phyloP scores from a whole-genome alignment of 768 basidiomycete species.

The Rubroboletus satanas region DNA sequence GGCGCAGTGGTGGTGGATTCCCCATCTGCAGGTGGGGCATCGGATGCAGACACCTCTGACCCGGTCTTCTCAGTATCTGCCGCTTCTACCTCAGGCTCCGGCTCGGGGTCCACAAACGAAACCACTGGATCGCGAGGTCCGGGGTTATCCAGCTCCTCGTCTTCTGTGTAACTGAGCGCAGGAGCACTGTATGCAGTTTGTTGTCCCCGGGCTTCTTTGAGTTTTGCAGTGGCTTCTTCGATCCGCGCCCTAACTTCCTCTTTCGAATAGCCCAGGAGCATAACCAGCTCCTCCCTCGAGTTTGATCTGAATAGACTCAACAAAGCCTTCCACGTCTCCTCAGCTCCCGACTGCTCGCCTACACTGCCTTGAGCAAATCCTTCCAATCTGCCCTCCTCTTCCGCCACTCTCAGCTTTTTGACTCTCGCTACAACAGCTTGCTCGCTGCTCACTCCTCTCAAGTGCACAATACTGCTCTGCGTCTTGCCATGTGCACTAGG shows the following conservation, averaged over 20 bases:
- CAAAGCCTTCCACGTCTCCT: conserved; percentile 84
- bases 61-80: conserved; percentile 36
- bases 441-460: conserved; percentile 78
- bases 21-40: conserved; percentile 60
- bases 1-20: conserved; percentile 85
- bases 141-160: conserved; percentile 42
- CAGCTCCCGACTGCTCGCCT: conserved; percentile 28
- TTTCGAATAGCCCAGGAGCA: conserved; percentile 89
- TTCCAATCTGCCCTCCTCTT: conserved; percentile 54
- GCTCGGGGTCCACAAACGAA: conserved; percentile 72
- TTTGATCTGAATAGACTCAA: conserved; percentile 83
- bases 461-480: conserved; percentile 78
- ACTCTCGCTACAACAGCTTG: conserved; percentile 70
- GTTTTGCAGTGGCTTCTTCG: conserved; percentile 72
- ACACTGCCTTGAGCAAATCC: conserved; percentile 63
- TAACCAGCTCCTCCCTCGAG: conserved; percentile 86
- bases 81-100: conserved; percentile 28
- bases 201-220: conserved; percentile 45
- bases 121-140: conserved; percentile 71
- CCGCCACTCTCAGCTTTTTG: conserved; percentile 57
- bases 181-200: conserved; percentile 24
- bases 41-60: conserved; percentile 72
- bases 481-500: conserved; percentile 67
- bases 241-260: conserved; percentile 76
- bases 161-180: conserved; percentile 30